Conservation (phyloP, 352 stramenopile genomes). For the Thalassiosira livingstoniorum region DNA sequence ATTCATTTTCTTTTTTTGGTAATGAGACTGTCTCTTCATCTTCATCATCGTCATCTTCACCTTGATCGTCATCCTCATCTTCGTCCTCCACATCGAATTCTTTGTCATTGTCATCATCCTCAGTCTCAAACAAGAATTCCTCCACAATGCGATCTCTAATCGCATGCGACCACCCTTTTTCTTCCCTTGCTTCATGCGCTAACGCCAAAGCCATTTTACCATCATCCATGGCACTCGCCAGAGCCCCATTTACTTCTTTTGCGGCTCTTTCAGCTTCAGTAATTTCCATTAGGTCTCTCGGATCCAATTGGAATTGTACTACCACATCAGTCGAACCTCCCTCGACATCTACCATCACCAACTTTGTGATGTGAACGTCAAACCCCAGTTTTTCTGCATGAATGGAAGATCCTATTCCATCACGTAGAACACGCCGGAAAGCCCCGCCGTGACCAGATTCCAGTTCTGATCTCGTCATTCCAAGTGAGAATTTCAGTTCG, state of each 20-base stretch:
- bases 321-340: slow-evolving; percentile 53
- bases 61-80: slow-evolving; percentile 33
- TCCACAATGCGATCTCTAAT: slow-evolving; percentile 72
- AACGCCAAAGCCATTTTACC: slow-evolving; percentile 70
- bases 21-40: not conserved
- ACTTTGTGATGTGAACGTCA: slow-evolving; percentile 50
- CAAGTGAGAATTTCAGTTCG: slow-evolving; percentile 72
- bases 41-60: slow-evolving; percentile 4
- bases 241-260: slow-evolving; percentile 65
- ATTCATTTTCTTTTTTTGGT: slow-evolving; percentile 11
- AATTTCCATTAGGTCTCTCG: slow-evolving; percentile 35
- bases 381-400: slow-evolving; percentile 50
- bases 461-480: slow-evolving; percentile 66
- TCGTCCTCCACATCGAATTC: slow-evolving; percentile 16
- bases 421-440: slow-evolving; percentile 61
- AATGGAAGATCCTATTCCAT: slow-evolving; percentile 59
- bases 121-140: slow-evolving; percentile 80
- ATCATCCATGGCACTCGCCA: slow-evolving; percentile 75
- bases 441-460: slow-evolving; percentile 53
- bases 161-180: slow-evolving; percentile 68
- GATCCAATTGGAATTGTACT: slow-evolving; percentile 59
- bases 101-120: slow-evolving; percentile 66
- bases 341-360: slow-evolving; percentile 53
- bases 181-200: slow-evolving; percentile 63
- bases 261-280: slow-evolving; percentile 52